Evolutionary conservation across 768 basidiomycete genomes (phyloP).

Genomic region (Hericium rajendrae): DNA sequence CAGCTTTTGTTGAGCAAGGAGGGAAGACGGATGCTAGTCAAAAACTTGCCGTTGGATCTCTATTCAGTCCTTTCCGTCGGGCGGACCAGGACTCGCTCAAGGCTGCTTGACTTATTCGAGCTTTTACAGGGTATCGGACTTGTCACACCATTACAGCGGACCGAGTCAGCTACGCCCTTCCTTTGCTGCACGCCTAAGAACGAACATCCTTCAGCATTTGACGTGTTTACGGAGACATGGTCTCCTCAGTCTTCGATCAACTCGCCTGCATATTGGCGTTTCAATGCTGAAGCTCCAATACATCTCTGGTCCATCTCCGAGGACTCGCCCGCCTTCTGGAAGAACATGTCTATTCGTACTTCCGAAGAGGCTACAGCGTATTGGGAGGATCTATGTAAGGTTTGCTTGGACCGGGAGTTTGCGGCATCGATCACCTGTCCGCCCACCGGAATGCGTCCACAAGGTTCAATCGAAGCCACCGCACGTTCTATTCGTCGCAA

Average conservation of each 20-base stretch:
- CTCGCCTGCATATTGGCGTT: constrained; percentile 59
- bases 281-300: constrained; percentile 45
- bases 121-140: constrained; percentile 49
- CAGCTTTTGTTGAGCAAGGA: constrained; percentile 38
- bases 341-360: constrained; percentile 33
- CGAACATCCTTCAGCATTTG: constrained; percentile 38
- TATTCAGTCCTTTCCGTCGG: constrained; percentile 46
- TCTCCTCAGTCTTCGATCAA: constrained; percentile 29
- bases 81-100: constrained; percentile 45
- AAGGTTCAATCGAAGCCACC: constrained; percentile 22
- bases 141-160: constrained; percentile 45
- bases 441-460: constrained; percentile 13
- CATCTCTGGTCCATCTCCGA: constrained; percentile 51
- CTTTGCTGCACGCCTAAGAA: constrained; percentile 36
- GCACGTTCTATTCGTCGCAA: constrained; percentile 47
- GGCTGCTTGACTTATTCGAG: constrained; percentile 54
- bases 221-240: constrained; percentile 35
- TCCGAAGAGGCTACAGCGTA: constrained; percentile 33
- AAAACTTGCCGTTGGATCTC: constrained; percentile 42
- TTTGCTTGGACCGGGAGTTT: constrained; percentile 31
- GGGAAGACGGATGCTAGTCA: constrained; percentile 40
- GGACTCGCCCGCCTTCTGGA: constrained; percentile 43
- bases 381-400: constrained; percentile 49
- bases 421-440: constrained; percentile 3
- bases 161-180: constrained; percentile 30